Conservation (phyloP, 495 filamentous ascomycete species). For the Penicillium samsonianum region DNA sequence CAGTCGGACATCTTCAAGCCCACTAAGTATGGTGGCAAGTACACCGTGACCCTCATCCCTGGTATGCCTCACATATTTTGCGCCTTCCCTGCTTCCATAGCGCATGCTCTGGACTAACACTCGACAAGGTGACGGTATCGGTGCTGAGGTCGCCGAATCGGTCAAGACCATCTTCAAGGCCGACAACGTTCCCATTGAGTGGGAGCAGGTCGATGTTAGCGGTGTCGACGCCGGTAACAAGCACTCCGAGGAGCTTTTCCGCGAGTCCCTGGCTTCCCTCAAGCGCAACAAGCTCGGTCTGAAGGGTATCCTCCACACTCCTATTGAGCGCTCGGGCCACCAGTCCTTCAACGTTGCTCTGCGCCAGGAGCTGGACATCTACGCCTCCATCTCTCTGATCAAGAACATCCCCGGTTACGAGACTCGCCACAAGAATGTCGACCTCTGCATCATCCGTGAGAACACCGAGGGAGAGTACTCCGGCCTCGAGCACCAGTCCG, state of each 20-base stretch:
- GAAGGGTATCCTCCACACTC: slow-evolving; percentile 95
- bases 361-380: slow-evolving; percentile 98
- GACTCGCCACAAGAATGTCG: slow-evolving; percentile 94
- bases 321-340: slow-evolving; percentile 94
- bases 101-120: slow-evolving; percentile 5
- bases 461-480: slow-evolving; percentile 99
- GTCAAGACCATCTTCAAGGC: slow-evolving; percentile 99
- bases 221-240: slow-evolving; percentile 85
- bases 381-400: slow-evolving; percentile 94
- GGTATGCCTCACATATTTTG: slow-evolving; percentile 48
- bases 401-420: slow-evolving; percentile 99
- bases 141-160: slow-evolving; percentile 95
- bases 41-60: slow-evolving; percentile 97
- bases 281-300: slow-evolving; percentile 97
- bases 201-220: slow-evolving; percentile 97
- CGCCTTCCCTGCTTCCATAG: slow-evolving; percentile 7
- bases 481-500: slow-evolving; percentile 96
- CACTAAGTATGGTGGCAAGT: slow-evolving; percentile 98
- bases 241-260: slow-evolving; percentile 91
- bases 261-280: slow-evolving; percentile 89
- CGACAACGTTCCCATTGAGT: slow-evolving; percentile 97
- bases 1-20: slow-evolving; percentile 94
- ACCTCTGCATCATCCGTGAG: slow-evolving; percentile 98
- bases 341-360: slow-evolving; percentile 99
- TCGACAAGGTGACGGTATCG: slow-evolving; percentile 83